Evolutionary conservation across 2,329 filamentous ascomycete genomes (phyloP), one percentile per base, ranked within the genome.

Genomic region (Byssothecium circinans): DNA sequence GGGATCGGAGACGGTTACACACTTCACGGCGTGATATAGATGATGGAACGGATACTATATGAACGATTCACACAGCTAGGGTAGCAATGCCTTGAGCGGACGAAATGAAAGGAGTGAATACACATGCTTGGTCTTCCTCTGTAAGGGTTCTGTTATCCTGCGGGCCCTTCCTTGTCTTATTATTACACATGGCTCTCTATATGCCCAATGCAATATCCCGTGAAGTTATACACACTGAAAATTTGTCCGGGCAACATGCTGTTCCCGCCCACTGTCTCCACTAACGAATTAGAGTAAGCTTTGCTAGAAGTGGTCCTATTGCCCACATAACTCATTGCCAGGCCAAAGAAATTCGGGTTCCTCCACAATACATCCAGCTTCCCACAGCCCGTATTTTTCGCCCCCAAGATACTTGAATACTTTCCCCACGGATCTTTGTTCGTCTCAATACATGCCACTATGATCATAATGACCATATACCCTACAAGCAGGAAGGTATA

Each of bases 381-480:
- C 12, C 29, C 19, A n/a, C 29, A 42, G 4, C 19, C 15, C 32
- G 17, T 18, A 12, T 30, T 19, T 8, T 27, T 25, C 15, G 11
- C 15, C 36, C 19, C 25, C 23, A 14, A 8, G 20, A 8, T 12
- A 39, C 41, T 52, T 12, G 38, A 23, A 23, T 49, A 52, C 10
- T 14, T 12, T 14, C 45, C 49, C 20, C 19, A 29, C 14, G 49
- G 49, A 12, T 5, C 10, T 39, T 12, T 27, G 8, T 43, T 49
- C 14, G 54, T 55, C 30, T 57, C 49, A 12, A 55, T 47, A 17
- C 45, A 43, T 43, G 47, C 49, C 23, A 53, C 14, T 8, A 47
- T 19, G 8, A 57, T 39, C 18, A 53, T 10, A 5, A 32, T 43
- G 3, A 50, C 1, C 33, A 48, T 39, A 17, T 49, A 34, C 2